A percentile compares a stretch with the other conserved stretches of the same genome.
Evolutionary conservation across 148 eudicot genomes (phyloP).

Genomic region (Silene conica): DNA sequence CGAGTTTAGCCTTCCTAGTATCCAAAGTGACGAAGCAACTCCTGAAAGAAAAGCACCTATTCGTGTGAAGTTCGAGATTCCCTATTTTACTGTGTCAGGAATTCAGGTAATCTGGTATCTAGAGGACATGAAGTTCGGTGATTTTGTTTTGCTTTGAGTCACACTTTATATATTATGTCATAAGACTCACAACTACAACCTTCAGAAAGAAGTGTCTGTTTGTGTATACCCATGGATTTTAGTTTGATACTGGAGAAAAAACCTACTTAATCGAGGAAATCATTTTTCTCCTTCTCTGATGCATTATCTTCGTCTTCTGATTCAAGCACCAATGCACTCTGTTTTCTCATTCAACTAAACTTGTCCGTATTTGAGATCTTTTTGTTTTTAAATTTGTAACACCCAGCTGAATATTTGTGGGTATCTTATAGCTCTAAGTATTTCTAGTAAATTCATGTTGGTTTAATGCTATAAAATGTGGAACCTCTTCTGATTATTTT

Average conservation of each 20-base stretch:
- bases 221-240: neutral
- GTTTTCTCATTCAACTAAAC: neutral
- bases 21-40: slow-evolving; percentile 60
- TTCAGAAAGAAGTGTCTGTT: neutral
- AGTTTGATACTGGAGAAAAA: neutral
- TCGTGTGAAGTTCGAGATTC: slow-evolving; percentile 95
- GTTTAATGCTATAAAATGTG: neutral
- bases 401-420: neutral
- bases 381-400: neutral
- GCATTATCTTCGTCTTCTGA: neutral
- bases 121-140: neutral
- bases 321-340: neutral
- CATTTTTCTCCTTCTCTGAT: neutral
- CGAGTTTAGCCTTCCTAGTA: slow-evolving; percentile 78
- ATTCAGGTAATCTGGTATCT: slow-evolving; percentile 55
- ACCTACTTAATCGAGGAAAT: neutral
- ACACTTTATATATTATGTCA: neutral
- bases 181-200: neutral
- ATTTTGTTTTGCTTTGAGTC: neutral
- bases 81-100: slow-evolving; percentile 97
- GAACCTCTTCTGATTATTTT: neutral
- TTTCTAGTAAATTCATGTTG: neutral
- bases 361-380: neutral
- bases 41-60: slow-evolving; percentile 93
- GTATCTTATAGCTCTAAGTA: neutral